These are phyloP conservation scores for Kluyveromyces starmeri DNA, from an alignment of 805 yeast species.

Conservation along the genomic window DNA sequence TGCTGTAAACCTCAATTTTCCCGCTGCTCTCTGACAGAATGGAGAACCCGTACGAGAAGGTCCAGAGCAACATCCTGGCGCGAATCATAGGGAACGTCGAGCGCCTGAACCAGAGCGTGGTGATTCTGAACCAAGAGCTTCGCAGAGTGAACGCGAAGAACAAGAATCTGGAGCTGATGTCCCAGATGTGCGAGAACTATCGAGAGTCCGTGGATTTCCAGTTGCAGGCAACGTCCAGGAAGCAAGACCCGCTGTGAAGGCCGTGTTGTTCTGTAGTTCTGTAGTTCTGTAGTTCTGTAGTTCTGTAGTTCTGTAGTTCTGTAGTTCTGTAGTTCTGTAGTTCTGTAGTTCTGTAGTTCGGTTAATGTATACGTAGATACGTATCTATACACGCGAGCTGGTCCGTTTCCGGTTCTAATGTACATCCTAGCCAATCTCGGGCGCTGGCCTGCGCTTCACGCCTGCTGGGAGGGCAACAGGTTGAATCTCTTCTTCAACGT, in stretches of 20 bases:
- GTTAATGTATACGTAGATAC: not conserved
- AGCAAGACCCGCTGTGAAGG: slow-evolving; percentile 41
- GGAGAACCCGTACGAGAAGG: slow-evolving; percentile 85
- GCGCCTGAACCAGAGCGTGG: slow-evolving; percentile 61
- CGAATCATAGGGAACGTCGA: slow-evolving; percentile 76
- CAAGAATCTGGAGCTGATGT: slow-evolving; percentile 58
- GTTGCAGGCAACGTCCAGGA: slow-evolving; percentile 54
- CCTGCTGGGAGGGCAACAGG: no score
- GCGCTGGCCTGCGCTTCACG: no score
- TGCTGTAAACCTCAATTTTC: no score
- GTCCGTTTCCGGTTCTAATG: not conserved
- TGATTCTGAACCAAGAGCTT: slow-evolving; percentile 51
- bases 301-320: not conserved
- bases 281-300: no score
- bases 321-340: not conserved
- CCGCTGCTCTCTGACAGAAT: no score
- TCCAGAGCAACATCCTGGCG: slow-evolving; percentile 63
- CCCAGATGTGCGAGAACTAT: slow-evolving; percentile 76
- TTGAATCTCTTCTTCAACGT: slow-evolving; percentile 92
- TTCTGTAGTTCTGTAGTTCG: not conserved
- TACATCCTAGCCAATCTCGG: no score
- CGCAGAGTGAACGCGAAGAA: slow-evolving; percentile 56
- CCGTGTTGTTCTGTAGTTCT: no score
- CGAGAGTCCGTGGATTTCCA: slow-evolving; percentile 62
- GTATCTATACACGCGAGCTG: not conserved